Percentiles rank a stretch among this genome's conserved stretches.
Conservation (phyloP, 2,329 filamentous ascomycete species). For the Epicoccum nigrum region DNA sequence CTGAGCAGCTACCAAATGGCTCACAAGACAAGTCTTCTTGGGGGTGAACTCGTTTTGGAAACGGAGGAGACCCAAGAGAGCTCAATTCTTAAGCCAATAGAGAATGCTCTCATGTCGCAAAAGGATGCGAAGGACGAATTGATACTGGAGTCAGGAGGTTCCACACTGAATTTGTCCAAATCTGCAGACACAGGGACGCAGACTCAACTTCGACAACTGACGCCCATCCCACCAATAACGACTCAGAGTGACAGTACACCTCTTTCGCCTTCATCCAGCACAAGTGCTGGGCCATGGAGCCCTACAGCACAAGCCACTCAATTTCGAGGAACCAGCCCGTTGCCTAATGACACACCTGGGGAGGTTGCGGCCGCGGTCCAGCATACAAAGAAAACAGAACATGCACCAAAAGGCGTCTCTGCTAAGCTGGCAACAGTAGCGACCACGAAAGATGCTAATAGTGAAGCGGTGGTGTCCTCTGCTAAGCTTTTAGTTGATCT, state of each 20-base stretch:
- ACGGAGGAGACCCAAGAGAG: background rate
- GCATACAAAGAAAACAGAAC: too few relatives aligned
- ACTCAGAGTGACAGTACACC: background rate
- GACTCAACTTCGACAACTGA: background rate
- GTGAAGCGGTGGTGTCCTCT: background rate
- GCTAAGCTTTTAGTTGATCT: constrained; percentile 3
- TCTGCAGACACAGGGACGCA: background rate
- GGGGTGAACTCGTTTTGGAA: background rate
- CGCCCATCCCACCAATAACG: background rate
- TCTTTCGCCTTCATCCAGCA: background rate
- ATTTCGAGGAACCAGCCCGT: background rate
- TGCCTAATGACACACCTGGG: background rate
- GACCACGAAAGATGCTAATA: background rate
- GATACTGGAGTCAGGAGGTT: background rate
- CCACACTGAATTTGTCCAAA: background rate
- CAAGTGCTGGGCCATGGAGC: background rate
- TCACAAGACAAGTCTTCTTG: background rate
- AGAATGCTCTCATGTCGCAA: background rate
- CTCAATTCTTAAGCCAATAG: background rate
- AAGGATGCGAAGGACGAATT: background rate
- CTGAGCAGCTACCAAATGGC: constrained; percentile 12
- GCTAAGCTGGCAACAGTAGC: background rate
- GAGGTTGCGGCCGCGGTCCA: too few relatives aligned
- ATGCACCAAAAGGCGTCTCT: background rate
- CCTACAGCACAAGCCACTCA: background rate